Base-by-base conservation (phyloP, 345 rosid species). In the Eucalyptus decipiens region DNA sequence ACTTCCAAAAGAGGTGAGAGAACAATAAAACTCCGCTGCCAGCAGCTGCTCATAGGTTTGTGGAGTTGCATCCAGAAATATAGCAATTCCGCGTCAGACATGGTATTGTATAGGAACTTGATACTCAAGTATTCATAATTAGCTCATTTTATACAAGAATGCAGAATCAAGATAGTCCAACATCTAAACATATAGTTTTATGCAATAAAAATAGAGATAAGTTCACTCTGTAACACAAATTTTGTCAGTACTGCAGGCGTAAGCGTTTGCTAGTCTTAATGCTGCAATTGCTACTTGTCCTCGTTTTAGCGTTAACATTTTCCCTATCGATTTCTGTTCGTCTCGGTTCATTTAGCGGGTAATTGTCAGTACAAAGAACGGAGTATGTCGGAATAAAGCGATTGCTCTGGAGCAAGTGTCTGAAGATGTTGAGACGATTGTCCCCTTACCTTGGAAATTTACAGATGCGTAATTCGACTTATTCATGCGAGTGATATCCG, bases 1-100 rank as follows among this genome's bases (percentile, higher is more conserved):
- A 96, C 90, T 98, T 97, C 94, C 99, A 96, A 89, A 96, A 96
- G 95, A 95, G 99, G 95, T 97, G 94, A 93, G 40, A 80, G 86
- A 76, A 86, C 60, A 49, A 32, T 51, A 10, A 6, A 76, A 76
- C 15, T 37, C 24, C 8, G 83, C 45, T 3, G 16, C 42, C 47
- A 6, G 47, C 83, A 76, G 83, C 47, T 11, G 83, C 83, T 76
- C 83, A 23, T 37, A 28, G 83, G 83, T 76, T 21, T 37, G 12
- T 28, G 58, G 87, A 28, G 58, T 30, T 16, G 58, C 52, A 86
- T 28, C 56, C 34, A 85, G 87, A 28, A 28, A 85, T 13, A 45
- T 26, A 14, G 34, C 54, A 85, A 85, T 6, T 45, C 50, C n/a
- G 19, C 32, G 21, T 13, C 54, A 47, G 50, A 85, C 48, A 85